Evolutionary conservation across 1,139 yeast species (phyloP), one percentile per base, ranked within the genome.

Genomic region (Eremothecium coryli): DNA sequence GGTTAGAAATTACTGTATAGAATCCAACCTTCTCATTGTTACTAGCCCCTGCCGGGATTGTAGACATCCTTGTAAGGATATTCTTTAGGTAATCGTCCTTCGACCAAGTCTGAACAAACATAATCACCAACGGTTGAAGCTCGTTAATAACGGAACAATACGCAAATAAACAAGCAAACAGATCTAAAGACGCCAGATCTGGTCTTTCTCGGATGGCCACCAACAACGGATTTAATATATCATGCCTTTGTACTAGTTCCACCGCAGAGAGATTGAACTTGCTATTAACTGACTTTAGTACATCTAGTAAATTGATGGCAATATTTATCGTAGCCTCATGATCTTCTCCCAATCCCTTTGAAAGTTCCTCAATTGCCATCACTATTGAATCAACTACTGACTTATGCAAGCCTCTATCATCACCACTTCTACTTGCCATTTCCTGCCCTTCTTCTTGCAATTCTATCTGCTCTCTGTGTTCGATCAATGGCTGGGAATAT

Each of bases 161-260:
- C n/a, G 53, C 52, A 27, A 48, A 27, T 18, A 44, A 34, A 4
- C 41, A 31, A 3, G 49, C 49, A 14, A 41, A 38, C 11, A 48
- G 23, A 28, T 40, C 43, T 12, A 38, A 16, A 11, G 33, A 20
- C 15, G 20, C 34, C n/a, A 5, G 8, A 6, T 22, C 34, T n/a
- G 23, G 34, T 13, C 23, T 9, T 16, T 23, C 18, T 6, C 26
- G 23, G 9, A 35, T 22, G 3, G 38, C 32, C 14, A 25, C 28
- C 18, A 35, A 18, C 11, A 35, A 14, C 15, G 22, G 17, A 5
- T 15, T 24, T 7, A 35, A 20, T 12, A 35, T 9, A 23, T 26
- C 32, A 9, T 23, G 23, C 9, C 17, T 23, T 11, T 14, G n/a
- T 6, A 14, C 34, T 11, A 18, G 22, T 12, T 15, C 31, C 13